Conservation (phyloP, 768 basidiomycete genomes). For the Mycena crocata region DNA sequence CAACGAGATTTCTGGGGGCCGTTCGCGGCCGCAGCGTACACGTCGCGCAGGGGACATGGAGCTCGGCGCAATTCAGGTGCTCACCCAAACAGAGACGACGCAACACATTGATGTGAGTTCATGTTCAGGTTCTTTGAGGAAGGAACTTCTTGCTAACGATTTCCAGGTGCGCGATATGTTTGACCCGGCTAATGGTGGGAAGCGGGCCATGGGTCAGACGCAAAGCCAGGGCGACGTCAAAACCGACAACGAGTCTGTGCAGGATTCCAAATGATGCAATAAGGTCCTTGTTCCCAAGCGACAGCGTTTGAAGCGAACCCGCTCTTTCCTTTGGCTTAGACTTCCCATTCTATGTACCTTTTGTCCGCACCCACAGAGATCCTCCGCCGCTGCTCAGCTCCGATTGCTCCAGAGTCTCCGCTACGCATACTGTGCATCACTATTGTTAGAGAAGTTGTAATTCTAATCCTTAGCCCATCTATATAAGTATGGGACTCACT, state of each 20-base stretch:
- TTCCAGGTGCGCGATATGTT: conserved; percentile 6
- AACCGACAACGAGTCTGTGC: conserved; percentile 5
- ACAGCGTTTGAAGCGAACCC: too few species aligned
- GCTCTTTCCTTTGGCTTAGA: too few species aligned
- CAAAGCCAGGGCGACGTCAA: not conserved
- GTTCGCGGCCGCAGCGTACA: conserved; percentile 5
- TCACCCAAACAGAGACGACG: conserved; percentile 37
- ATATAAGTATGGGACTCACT: too few species aligned
- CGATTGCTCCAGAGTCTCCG: too few species aligned
- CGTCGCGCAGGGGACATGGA: not conserved
- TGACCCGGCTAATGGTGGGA: not conserved
- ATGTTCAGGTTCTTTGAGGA: not conserved
- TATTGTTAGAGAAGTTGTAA: too few species aligned
- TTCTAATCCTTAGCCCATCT: too few species aligned
- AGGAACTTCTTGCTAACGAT: not conserved
- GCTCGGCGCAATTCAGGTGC: conserved; percentile 33
- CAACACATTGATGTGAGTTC: conserved; percentile 40
- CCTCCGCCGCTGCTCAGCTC: too few species aligned
- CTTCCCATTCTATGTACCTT: too few species aligned
- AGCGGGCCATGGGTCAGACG: too few species aligned
- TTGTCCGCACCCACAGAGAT: too few species aligned
- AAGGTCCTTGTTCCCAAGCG: too few species aligned
- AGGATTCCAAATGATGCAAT: not conserved
- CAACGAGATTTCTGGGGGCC: conserved; percentile 22
- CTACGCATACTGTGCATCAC: too few species aligned